A percentile compares a stretch with the other conserved stretches of the same genome.
Evolutionary conservation across 345 rosid species (phyloP).

Genomic region (Brassica incana): DNA sequence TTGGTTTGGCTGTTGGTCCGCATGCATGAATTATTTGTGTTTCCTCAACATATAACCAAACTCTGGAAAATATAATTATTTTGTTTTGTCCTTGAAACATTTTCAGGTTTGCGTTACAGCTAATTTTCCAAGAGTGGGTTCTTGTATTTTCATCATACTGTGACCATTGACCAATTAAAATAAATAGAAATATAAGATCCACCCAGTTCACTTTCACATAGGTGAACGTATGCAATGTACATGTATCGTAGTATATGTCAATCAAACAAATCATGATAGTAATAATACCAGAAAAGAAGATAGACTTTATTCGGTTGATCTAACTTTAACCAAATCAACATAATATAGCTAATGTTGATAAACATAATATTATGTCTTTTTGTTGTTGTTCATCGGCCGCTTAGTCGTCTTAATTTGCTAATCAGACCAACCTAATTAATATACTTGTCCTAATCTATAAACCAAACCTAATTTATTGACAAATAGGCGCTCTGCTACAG

Average conservation of each 20-base stretch:
- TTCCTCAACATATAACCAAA: slow-evolving; percentile 10
- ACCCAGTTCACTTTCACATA: slow-evolving; percentile 1
- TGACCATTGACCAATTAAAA: background rate
- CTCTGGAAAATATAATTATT: background rate
- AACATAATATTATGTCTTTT: slow-evolving; percentile 36
- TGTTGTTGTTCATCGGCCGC: background rate
- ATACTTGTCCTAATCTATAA: background rate
- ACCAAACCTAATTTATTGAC: slow-evolving; percentile 3
- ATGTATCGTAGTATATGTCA: background rate
- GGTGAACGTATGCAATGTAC: background rate
- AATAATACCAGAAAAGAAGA: background rate
- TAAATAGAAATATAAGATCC: background rate
- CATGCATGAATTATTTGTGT: slow-evolving; percentile 28
- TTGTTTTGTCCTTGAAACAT: background rate
- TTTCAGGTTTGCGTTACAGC: slow-evolving; percentile 18
- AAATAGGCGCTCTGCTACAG: background rate
- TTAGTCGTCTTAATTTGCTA: slow-evolving; percentile 4
- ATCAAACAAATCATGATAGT: background rate
- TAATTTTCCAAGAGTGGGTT: background rate
- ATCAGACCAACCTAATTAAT: slow-evolving; percentile 14
- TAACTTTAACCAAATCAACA: background rate
- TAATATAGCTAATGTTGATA: background rate
- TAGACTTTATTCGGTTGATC: background rate
- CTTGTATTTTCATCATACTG: background rate
- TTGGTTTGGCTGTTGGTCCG: slow-evolving; percentile 5